Evolutionary conservation across 116 monocot species (phyloP), one percentile per base, ranked within the genome.

Genomic region (Dioscorea cayenensis): DNA sequence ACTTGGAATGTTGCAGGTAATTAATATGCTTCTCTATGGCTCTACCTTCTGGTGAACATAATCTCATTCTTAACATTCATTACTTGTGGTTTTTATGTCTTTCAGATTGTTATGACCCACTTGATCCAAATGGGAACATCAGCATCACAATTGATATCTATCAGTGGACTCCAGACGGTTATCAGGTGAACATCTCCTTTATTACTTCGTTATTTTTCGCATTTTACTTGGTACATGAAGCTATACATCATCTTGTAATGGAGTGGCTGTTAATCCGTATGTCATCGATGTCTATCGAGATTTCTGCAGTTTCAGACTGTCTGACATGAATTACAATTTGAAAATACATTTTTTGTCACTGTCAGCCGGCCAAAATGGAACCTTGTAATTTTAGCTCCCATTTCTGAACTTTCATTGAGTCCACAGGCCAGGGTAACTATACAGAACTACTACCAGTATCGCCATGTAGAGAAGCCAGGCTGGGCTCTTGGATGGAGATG

Each of bases 41-140:
- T 27, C 27, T 7, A 28, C 63, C 21, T 27, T 63, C 28, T 43
- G 43, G 6, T 43, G 43, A 43, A 9, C 11, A 43, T 43, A 43
- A 32, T 43, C 43, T 10, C 43, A 43, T 63, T 63, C 63, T 63
- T 23, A 63, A 22, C 27, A 20, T 23, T 23, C 2, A 23, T 12
- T 6, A 20, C 23, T 63, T 13, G 16, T 61, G 32, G 32, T 19
- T 61, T 22, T 61, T 17, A 19, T 63, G 25, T 37, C n/a, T 36
- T 19, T 10, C 66, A 66, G 29, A 66, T 36, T 66, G 66, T 64
- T 87, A 83, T 78, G 87, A 87, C 68, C 71, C 80, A 11, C 66
- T 87, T 51, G 83, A 87, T 52, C 87, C 87, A 14, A 83, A 71
- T n/a, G 87, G 87, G 20, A 87, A 87, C 72, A 83, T 87, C 38